Evolutionary conservation across 345 rosid species (phyloP), one percentile per base, ranked within the genome.

Genomic region (Leavenworthia alabamica): DNA sequence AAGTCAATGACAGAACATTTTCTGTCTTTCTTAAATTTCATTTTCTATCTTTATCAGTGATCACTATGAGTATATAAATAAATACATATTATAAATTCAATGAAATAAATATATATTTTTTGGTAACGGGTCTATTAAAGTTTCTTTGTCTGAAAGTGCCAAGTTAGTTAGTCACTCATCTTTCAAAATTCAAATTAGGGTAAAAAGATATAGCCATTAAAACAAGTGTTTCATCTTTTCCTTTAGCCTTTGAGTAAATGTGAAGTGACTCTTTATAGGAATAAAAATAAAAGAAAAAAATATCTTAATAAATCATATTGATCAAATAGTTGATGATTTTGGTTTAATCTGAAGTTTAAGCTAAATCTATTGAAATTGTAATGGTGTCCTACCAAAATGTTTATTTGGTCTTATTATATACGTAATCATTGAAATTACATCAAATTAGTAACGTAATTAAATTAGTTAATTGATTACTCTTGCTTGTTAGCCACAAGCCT

Each of bases 311-410:
- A 23, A 27, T 27, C 17, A 37, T 37, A 13, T 37, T 37, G 42
- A 5, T n/a, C 13, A 16, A 37, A 37, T 10, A 41, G 41, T 32
- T 64, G 48, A 57, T 64, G 55, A 49, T 50, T 50, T 33, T 72
- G 61, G 66, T 57, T 51, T 64, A 64, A 29, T 59, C 58, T 64
- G 51, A 71, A 58, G 71, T 64, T 43, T 57, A 57, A 64, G 60
- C 41, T 47, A 64, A 26, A 71, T 71, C n/a, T n/a, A 45, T 64
- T 70, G 64, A 17, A 58, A 42, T 58, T n/a, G 54, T 54, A 32
- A 54, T 53, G 40, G 15, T 46, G 16, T 8, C 62, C 37, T 63
- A 55, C 51, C 31, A 6, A 43, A 41, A 32, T 64, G 53, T 48
- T 57, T 55, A 47, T 60, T 56, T 24, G 15, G 22, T 35, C 32